Evolutionary conservation across 352 stramenopile genomes (phyloP).

Genomic region (Phytophthora rubi): DNA sequence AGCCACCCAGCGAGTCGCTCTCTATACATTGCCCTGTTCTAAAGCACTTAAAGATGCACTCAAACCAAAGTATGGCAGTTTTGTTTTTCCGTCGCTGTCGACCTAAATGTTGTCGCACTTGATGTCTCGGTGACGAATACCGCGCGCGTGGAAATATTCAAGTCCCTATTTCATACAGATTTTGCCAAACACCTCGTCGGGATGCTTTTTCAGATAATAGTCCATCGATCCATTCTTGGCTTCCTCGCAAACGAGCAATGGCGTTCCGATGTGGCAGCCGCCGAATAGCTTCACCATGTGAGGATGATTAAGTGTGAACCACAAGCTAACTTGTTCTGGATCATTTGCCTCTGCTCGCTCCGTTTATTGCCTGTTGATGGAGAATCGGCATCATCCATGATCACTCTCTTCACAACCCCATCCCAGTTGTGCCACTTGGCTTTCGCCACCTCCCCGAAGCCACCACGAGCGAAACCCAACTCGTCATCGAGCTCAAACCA

Average conservation of each 20-base stretch:
- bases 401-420: too few relatives aligned
- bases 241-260: conserved; percentile 39
- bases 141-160: conserved; percentile 54
- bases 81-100: conserved; percentile 43
- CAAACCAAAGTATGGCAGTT: conserved; percentile 48
- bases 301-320: conserved; percentile 42
- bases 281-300: conserved; percentile 46
- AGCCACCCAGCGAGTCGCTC: conserved; percentile 6
- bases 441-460: too few relatives aligned
- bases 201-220: conserved; percentile 28
- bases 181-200: conserved; percentile 20
- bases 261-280: conserved; percentile 34
- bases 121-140: conserved; percentile 82
- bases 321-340: conserved; percentile 12
- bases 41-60: conserved; percentile 12
- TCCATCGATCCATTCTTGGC: conserved; percentile 28
- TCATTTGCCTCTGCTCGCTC: not conserved
- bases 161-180: conserved; percentile 55
- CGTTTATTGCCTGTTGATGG: not conserved
- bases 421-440: too few relatives aligned
- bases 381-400: not conserved
- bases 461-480: too few relatives aligned
- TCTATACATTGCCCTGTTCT: not conserved
- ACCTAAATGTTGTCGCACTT: conserved; percentile 88
- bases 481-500: too few relatives aligned